Percentiles rank a stretch among this genome's conserved stretches.
Conservation (phyloP, 495 filamentous ascomycete species). For the Lasiosphaeria ovina region DNA sequence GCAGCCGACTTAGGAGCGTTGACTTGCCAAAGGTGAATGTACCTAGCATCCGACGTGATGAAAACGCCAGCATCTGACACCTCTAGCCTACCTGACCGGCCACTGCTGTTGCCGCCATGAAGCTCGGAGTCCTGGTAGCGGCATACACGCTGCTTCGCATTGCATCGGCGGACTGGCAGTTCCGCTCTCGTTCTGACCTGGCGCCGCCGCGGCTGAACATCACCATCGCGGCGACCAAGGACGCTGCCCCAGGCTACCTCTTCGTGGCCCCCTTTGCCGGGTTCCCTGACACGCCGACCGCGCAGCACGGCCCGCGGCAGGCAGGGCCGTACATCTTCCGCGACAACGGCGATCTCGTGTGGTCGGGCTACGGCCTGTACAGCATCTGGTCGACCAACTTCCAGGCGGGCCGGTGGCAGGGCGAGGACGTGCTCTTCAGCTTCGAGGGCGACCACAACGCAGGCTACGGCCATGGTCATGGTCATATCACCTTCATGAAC, state of each 20-base stretch:
- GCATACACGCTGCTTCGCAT: conserved; percentile 26
- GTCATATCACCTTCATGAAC: conserved; percentile 51
- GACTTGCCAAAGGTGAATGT: conserved; percentile 57
- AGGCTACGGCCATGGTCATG: conserved; percentile 53
- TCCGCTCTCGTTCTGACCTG: conserved; percentile 55
- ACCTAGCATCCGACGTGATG: conserved; percentile 43
- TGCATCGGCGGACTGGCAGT: conserved; percentile 53
- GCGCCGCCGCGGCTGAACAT: conserved; percentile 56
- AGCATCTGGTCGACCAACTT: conserved; percentile 53
- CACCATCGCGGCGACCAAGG: conserved; percentile 49
- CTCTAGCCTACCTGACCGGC: conserved; percentile 23
- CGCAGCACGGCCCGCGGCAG: conserved; percentile 53
- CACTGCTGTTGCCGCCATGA: conserved; percentile 34
- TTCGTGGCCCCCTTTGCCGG: conserved; percentile 56
- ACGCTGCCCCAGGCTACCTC: conserved; percentile 52
- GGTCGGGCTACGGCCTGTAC: conserved; percentile 55
- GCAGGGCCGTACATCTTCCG: conserved; percentile 56
- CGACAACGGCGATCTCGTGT: conserved; percentile 53
- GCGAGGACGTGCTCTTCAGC: conserved; percentile 51
- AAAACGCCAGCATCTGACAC: conserved; percentile 42
- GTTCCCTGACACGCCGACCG: conserved; percentile 38
- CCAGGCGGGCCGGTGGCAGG: conserved; percentile 46
- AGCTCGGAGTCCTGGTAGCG: conserved; percentile 23
- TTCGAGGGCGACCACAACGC: conserved; percentile 57
- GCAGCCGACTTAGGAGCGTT: conserved; percentile 32